Base-by-base conservation (phyloP, 2,329 filamentous ascomycete genomes). In the Thelonectria blattea region DNA sequence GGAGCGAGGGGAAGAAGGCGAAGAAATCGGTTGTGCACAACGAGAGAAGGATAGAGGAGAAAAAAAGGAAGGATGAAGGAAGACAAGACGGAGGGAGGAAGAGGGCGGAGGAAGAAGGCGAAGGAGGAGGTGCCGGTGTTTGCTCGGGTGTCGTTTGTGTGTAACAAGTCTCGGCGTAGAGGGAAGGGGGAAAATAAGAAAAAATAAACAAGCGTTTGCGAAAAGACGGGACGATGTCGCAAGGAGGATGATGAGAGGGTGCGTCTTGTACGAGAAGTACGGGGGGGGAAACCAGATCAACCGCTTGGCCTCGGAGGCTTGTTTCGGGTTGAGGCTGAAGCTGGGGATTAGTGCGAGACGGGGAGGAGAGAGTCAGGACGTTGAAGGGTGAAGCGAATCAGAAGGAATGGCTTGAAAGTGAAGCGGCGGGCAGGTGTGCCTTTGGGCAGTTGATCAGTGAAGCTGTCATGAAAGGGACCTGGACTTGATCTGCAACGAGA, bases 1-100 rank as follows among this genome's bases (percentile, higher is more conserved):
- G 58, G 53, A 60, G 54, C 50, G 52, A 48, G 62, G 51, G 58
- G 34, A 48, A 6, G 45, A 61, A 63, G 32, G n/a, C 17, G 24
- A 43, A 24, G 30, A 46, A 42, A 41, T 47, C 32, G 55, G 52
- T 60, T n/a, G 65, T 20, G 53, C 53, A 56, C 37, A 17, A 18
- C 17, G 48, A 51, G 52, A 47, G 52, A 52, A 56, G 52, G 46
- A 41, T 47, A 52, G 63, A 56, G 22, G 56, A 58, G 34, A 43
- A n/a, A 50, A 43, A n/a, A 50, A 32, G 45, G 43, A 34, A 17
- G 24, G 24, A 12, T 41, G n/a, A 17, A 34, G 20, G 17, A 45
- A 43, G 34, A 47, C 18, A 41, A 20, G 37, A 30, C 22, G 22
- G 22, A 24, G 32, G 18, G 17, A 20, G 45, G 39, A 45, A 45